Conservation (phyloP, 2,329 filamentous ascomycete species). For the Phialocephala sp. region DNA sequence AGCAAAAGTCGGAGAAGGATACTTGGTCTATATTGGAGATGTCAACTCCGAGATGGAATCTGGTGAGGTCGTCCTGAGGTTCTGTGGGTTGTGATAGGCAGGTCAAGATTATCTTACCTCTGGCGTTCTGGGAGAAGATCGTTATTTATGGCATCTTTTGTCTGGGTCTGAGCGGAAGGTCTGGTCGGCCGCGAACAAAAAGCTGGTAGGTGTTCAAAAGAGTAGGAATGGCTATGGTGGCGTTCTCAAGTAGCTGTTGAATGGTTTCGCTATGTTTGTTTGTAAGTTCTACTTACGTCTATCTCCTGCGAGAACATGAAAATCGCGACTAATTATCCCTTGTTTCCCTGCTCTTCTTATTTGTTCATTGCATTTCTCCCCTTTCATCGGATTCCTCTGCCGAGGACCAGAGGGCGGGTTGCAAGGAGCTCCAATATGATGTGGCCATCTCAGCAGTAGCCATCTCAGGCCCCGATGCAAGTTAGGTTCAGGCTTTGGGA, state of each 20-base stretch:
- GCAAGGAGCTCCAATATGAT: not conserved
- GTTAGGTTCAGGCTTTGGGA: no score
- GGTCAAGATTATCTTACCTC: not conserved
- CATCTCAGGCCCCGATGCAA: no score
- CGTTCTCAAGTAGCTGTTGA: not conserved
- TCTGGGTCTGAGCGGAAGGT: not conserved
- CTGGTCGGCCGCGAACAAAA: not conserved
- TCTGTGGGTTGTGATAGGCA: slow-evolving; percentile 36
- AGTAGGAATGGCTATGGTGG: not conserved
- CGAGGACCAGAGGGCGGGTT: not conserved
- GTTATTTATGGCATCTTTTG: no score
- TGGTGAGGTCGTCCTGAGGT: slow-evolving; percentile 33
- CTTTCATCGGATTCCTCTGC: not conserved
- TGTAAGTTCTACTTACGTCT: not conserved
- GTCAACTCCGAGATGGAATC: slow-evolving; percentile 38
- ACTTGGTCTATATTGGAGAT: slow-evolving; percentile 41
- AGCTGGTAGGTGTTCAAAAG: not conserved
- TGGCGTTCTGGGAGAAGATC: not conserved
- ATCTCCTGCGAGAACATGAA: not conserved
- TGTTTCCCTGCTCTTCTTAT: not conserved
- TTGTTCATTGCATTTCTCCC: not conserved
- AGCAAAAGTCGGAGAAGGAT: slow-evolving; percentile 37
- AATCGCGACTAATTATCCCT: not conserved
- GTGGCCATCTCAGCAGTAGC: no score
- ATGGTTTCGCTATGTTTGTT: not conserved